Percentiles rank a stretch among this genome's conserved stretches.
These are phyloP conservation scores for Globisporangium solare DNA, from an alignment of 352 stramenopile genomes.

Conservation along the genomic window DNA sequence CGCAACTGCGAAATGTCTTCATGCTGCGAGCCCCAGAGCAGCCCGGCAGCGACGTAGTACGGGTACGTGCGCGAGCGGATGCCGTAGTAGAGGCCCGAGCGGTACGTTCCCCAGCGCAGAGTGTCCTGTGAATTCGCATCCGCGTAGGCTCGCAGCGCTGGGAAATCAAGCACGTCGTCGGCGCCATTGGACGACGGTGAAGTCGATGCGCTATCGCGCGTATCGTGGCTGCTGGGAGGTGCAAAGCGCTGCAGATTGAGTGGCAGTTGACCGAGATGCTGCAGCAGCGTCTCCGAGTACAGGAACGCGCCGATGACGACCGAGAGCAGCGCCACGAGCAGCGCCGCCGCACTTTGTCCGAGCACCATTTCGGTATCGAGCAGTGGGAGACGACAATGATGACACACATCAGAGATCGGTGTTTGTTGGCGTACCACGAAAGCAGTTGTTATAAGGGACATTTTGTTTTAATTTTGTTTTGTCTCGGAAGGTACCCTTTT, in stretches of 20 bases:
- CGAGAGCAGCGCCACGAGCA: slow-evolving; percentile 5
- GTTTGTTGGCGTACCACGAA: background rate
- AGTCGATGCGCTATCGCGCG: background rate
- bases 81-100: slow-evolving; percentile 74
- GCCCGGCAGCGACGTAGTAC: slow-evolving; percentile 54
- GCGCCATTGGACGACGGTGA: background rate
- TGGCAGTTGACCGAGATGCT: slow-evolving; percentile 1
- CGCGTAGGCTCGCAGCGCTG: slow-evolving; percentile 27
- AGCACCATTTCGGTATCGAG: background rate
- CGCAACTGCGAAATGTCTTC: slow-evolving; percentile 70
- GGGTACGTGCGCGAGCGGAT: slow-evolving; percentile 65
- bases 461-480: background rate
- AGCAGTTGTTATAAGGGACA: background rate
- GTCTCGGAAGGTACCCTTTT: background rate
- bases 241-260: background rate
- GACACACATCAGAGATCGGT: background rate
- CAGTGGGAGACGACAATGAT: background rate
- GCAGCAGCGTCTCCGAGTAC: background rate
- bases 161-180: slow-evolving; percentile 22
- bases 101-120: slow-evolving; percentile 74
- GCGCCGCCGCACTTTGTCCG: background rate
- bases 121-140: slow-evolving; percentile 23
- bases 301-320: background rate
- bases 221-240: background rate
- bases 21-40: slow-evolving; percentile 70